A percentile compares a stretch with the other conserved stretches of the same genome.
Evolutionary conservation across 768 basidiomycete species (phyloP).

Genomic region (Lyophyllum atratum): DNA sequence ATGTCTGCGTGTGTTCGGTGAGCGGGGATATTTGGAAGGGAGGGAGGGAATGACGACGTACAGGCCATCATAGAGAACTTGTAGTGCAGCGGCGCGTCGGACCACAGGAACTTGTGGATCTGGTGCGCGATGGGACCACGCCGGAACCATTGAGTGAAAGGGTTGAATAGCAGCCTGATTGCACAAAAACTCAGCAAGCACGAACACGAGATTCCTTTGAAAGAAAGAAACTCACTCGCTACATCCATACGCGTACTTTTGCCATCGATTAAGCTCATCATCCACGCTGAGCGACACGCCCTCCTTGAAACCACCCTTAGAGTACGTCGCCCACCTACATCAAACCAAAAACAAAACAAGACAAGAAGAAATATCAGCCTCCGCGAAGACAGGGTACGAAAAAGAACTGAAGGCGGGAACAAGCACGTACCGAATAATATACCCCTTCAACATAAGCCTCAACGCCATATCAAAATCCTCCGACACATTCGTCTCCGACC

Average conservation of each 20-base stretch:
- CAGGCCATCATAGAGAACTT: slow-evolving; percentile 79
- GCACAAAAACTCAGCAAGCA: slow-evolving; percentile 29
- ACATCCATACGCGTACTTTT: slow-evolving; percentile 71
- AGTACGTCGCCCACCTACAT: slow-evolving; percentile 81
- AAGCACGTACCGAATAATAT: slow-evolving; percentile 56
- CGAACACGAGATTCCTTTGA: slow-evolving; percentile 31
- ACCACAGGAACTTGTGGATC: slow-evolving; percentile 79
- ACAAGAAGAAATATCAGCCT: background rate
- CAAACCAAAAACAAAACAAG: background rate
- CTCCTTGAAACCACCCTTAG: slow-evolving; percentile 85
- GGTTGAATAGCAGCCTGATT: slow-evolving; percentile 79
- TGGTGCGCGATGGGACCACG: slow-evolving; percentile 78
- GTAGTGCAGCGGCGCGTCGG: slow-evolving; percentile 74
- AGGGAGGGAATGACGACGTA: slow-evolving; percentile 27
- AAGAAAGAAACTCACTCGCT: slow-evolving; percentile 53
- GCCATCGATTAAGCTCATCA: slow-evolving; percentile 90
- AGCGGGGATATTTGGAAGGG: background rate
- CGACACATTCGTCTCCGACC: slow-evolving; percentile 76
- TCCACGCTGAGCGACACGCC: slow-evolving; percentile 87
- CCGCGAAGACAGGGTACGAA: background rate
- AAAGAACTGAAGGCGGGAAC: background rate
- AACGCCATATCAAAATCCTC: slow-evolving; percentile 86
- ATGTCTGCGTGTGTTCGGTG: slow-evolving; percentile 35
- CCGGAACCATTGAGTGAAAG: slow-evolving; percentile 72
- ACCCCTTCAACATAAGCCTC: slow-evolving; percentile 60